phyloP scores from a whole-genome alignment of 2,329 filamentous ascomycete genomes.

The Aspergillus japonicus region DNA sequence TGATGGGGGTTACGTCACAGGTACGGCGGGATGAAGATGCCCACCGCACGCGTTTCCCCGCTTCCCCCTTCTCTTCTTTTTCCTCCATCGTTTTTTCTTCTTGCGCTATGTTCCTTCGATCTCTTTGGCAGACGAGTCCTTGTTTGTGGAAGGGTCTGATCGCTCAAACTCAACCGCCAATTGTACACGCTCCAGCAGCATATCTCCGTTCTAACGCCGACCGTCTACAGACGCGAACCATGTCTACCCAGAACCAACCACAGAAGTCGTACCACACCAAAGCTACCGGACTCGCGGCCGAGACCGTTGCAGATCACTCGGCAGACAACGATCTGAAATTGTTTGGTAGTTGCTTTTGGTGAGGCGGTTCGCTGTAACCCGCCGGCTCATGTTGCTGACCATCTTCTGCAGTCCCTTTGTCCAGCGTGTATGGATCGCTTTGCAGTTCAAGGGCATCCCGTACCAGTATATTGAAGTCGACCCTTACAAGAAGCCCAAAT shows the following conservation, averaged over 20 bases:
- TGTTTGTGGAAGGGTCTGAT: neutral
- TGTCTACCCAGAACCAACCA: constrained; percentile 50
- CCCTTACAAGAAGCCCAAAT: constrained; percentile 70
- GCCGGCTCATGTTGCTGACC: constrained; percentile 13
- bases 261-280: constrained; percentile 71
- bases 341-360: constrained; percentile 84
- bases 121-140: neutral
- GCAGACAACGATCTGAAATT: constrained; percentile 71
- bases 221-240: constrained; percentile 31
- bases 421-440: constrained; percentile 83
- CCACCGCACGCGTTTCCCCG: neutral
- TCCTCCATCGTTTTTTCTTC: neutral
- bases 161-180: neutral
- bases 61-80: neutral
- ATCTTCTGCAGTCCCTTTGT: constrained; percentile 66
- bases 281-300: constrained; percentile 67
- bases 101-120: neutral
- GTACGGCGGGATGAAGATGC: neutral
- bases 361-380: constrained; percentile 28
- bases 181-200: constrained; percentile 1
- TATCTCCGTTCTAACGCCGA: constrained; percentile 3
- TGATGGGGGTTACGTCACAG: constrained; percentile 15
- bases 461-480: constrained; percentile 89
- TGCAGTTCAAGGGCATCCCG: constrained; percentile 72
- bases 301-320: constrained; percentile 69